Percentiles rank a stretch among this genome's conserved stretches.
Evolutionary conservation across 257 asterid genomes (phyloP).

Genomic region (Plectranthus barbatus): DNA sequence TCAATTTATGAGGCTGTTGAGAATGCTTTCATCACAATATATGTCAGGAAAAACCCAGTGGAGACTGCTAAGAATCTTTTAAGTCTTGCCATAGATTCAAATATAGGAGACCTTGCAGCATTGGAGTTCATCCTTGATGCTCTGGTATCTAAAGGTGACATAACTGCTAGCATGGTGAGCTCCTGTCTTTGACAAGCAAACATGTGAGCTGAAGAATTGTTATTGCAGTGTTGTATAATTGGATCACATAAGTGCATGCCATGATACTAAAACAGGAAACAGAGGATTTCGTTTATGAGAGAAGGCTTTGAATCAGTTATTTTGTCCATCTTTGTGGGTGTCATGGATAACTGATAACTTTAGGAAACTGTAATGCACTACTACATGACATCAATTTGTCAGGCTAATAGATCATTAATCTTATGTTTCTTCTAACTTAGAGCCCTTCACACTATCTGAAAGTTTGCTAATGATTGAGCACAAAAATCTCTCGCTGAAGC

Average conservation of each 20-base stretch:
- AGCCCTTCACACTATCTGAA: too few species aligned
- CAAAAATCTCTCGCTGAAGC: too few species aligned
- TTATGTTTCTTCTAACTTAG: too few species aligned
- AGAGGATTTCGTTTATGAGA: background rate
- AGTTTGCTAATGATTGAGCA: too few species aligned
- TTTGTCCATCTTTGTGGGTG: background rate
- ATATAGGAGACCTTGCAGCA: constrained; percentile 94
- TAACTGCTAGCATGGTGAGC: constrained; percentile 71
- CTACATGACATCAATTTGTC: background rate
- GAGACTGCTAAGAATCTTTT: constrained; percentile 90
- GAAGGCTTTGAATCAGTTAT: background rate
- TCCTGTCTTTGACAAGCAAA: background rate
- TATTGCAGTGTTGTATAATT: background rate
- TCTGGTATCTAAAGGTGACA: constrained; percentile 81
- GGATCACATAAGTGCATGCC: background rate
- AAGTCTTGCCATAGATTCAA: constrained; percentile 78
- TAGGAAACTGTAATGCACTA: background rate
- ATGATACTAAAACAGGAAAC: background rate
- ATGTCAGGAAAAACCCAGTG: constrained; percentile 60
- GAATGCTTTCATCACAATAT: constrained; percentile 85
- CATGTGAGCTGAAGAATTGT: background rate
- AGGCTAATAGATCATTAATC: background rate
- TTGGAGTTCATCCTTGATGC: constrained; percentile 77
- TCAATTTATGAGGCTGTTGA: constrained; percentile 95
- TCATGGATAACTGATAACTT: background rate